A percentile compares a stretch with the other conserved stretches of the same genome.
phyloP scores from a whole-genome alignment of 352 stramenopile genomes.

The Phytophthora tubulina region DNA sequence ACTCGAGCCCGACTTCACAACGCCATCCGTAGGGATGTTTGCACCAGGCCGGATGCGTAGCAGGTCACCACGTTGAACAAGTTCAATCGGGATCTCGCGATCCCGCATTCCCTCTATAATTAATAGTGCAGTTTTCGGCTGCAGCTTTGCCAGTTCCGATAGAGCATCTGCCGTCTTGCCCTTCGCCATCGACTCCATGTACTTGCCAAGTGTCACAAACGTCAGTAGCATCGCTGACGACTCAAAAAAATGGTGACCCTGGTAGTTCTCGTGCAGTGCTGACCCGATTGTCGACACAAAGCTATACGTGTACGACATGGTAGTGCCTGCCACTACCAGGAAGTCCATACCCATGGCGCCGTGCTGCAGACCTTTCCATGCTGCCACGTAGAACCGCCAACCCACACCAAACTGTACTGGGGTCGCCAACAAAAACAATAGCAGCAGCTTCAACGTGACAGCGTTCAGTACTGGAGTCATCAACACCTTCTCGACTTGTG shows the following conservation, averaged over 20 bases:
- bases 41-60: constrained; percentile 76
- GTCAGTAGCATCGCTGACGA: constrained; percentile 88
- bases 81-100: constrained; percentile 80
- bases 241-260: constrained; percentile 90
- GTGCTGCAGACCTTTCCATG: constrained; percentile 85
- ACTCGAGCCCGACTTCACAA: constrained; percentile 76
- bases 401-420: constrained; percentile 89
- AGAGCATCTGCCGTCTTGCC: constrained; percentile 84
- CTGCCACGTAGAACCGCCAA: constrained; percentile 81
- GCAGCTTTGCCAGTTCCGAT: constrained; percentile 75
- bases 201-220: constrained; percentile 90
- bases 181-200: constrained; percentile 91
- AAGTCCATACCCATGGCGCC: constrained; percentile 93
- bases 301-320: constrained; percentile 90
- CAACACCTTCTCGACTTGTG: constrained; percentile 63
- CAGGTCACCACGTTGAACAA: constrained; percentile 85
- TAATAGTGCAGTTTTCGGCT: constrained; percentile 83
- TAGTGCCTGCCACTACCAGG: constrained; percentile 84
- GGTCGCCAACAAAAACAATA: constrained; percentile 88
- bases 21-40: constrained; percentile 85
- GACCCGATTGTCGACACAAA: constrained; percentile 82
- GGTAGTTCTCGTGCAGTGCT: constrained; percentile 63
- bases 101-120: constrained; percentile 62
- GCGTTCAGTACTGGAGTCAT: constrained; percentile 85
- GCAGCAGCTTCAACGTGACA: constrained; percentile 77